These are phyloP conservation scores for Zygosaccharomyces bailii DNA, from an alignment of 805 yeast species.

Conservation along the genomic window DNA sequence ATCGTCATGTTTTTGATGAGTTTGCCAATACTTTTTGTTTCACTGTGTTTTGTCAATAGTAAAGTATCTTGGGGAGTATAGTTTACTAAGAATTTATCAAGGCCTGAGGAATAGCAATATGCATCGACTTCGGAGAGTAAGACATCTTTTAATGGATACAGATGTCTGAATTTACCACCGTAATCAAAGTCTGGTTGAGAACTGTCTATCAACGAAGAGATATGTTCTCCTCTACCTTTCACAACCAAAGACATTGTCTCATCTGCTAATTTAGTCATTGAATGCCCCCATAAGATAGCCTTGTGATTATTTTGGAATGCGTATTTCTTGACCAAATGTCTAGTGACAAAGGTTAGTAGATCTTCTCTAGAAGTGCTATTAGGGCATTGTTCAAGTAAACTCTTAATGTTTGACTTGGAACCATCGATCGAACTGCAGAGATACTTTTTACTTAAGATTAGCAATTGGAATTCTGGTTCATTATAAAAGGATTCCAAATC, in stretches of 20 bases:
- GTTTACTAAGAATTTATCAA: slow-evolving; percentile 37
- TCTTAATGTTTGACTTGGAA: slow-evolving; percentile 8
- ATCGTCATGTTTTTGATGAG: slow-evolving; percentile 68
- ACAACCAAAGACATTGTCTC: slow-evolving; percentile 75
- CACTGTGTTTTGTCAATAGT: slow-evolving; percentile 29
- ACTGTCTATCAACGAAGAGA: slow-evolving; percentile 52
- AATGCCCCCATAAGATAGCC: slow-evolving; percentile 67
- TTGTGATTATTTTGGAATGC: slow-evolving; percentile 47
- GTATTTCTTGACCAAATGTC: slow-evolving; percentile 44
- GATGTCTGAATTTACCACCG: slow-evolving; percentile 40
- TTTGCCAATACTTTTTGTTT: slow-evolving; percentile 6
- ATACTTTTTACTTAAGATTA: slow-evolving; percentile 35
- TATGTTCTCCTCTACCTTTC: slow-evolving; percentile 77
- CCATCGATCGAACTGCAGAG: slow-evolving; percentile 10
- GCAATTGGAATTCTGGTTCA: slow-evolving; percentile 31
- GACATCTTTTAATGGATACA: slow-evolving; percentile 75
- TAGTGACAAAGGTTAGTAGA: slow-evolving; percentile 45
- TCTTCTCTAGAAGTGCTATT: slow-evolving; percentile 67
- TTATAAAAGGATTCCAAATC: slow-evolving; percentile 42
- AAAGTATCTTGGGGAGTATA: slow-evolving; percentile 20
- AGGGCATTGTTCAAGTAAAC: slow-evolving; percentile 30
- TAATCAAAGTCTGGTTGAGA: slow-evolving; percentile 34
- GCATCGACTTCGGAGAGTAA: slow-evolving; percentile 62
- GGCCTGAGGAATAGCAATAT: slow-evolving; percentile 39
- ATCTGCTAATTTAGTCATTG: slow-evolving; percentile 81